Conservation (phyloP, 192 early-diverging fungal genomes). For the Ambispora gerdemannii region DNA sequence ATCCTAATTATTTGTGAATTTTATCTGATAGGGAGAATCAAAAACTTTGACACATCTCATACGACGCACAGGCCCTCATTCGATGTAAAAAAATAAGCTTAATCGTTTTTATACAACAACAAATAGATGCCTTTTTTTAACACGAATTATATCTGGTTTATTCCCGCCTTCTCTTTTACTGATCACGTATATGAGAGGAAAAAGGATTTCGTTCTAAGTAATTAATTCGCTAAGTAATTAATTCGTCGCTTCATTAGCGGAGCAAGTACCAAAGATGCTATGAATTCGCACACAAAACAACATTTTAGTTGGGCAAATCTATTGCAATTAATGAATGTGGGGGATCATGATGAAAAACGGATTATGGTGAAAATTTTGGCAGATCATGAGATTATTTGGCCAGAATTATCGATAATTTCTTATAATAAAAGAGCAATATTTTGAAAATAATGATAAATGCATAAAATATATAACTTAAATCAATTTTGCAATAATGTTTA, state of each 20-base stretch:
- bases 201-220: constrained; percentile 17
- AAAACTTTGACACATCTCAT: no score
- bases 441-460: no score
- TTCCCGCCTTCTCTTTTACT: constrained; percentile 18
- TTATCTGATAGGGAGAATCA: not conserved
- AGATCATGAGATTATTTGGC: no score
- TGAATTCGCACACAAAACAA: constrained; percentile 13
- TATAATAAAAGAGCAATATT: no score
- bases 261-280: constrained; percentile 20
- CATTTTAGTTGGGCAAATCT: constrained; percentile 4
- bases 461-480: no score
- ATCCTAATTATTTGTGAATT: no score
- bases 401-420: no score
- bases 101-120: constrained; percentile 21
- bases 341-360: no score
- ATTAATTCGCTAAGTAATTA: constrained; percentile 25
- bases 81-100: no score
- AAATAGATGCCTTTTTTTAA: constrained; percentile 19
- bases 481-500: no score
- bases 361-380: no score
- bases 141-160: constrained; percentile 21
- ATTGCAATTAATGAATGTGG: constrained; percentile 17
- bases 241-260: constrained; percentile 20
- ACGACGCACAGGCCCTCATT: constrained; percentile 20
- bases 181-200: constrained; percentile 21